Evolutionary conservation across 345 rosid species (phyloP).

Genomic region (Eucalyptus paniculata): DNA sequence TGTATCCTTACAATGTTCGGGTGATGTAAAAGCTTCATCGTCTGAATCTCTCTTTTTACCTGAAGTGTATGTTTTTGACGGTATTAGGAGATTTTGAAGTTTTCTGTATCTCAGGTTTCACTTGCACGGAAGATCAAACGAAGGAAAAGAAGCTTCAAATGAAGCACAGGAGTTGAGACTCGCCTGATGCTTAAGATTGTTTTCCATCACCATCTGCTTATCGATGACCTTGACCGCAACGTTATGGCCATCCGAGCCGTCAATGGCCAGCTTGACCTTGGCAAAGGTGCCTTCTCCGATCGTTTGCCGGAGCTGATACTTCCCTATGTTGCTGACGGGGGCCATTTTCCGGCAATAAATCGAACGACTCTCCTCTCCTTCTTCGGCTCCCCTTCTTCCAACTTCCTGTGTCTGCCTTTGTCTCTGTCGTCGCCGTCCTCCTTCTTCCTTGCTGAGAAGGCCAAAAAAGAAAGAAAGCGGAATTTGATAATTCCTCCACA

Average conservation of each 20-base stretch:
- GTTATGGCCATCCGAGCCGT: constrained; percentile 30
- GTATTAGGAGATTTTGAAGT: background rate
- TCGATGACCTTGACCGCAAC: constrained; percentile 83
- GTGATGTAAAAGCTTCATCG: constrained; percentile 84
- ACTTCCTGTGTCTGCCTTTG: background rate
- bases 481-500: background rate
- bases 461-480: background rate
- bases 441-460: background rate
- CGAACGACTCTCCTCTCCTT: background rate
- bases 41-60: constrained; percentile 75
- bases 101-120: background rate
- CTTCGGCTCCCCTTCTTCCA: background rate
- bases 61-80: background rate
- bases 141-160: background rate
- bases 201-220: constrained; percentile 49
- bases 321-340: constrained; percentile 42
- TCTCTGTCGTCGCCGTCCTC: background rate
- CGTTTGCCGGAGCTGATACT: constrained; percentile 56
- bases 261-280: constrained; percentile 76
- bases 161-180: background rate
- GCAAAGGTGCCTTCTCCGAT: constrained; percentile 90
- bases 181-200: constrained; percentile 67
- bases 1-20: constrained; percentile 68
- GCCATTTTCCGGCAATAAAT: constrained; percentile 15
- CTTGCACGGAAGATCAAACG: background rate